Base-by-base conservation (phyloP, 345 rosid genomes). In the Eutrema japonicum region DNA sequence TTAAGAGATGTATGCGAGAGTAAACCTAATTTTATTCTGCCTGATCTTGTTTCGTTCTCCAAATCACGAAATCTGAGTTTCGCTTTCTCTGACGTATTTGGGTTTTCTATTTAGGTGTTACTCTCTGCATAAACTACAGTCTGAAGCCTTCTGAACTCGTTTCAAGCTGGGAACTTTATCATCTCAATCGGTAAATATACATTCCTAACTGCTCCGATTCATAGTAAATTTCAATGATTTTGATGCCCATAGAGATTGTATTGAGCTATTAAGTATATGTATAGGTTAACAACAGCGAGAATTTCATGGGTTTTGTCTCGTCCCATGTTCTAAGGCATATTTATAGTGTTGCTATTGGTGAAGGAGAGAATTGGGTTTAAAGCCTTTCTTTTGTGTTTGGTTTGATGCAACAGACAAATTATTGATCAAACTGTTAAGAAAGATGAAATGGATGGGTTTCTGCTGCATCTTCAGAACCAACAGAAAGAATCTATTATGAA, bases 151-250 rank as follows among this genome's bases (percentile, higher is more conserved):
- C 96, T 6, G 92, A 90, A 77, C 85, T 95, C 75, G 90, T 92
- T 64, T 86, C 96, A 8, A 87, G 96, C 77, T 92, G 99, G 99
- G 99, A 92, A 71, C 66, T 85, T 79, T 92, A 88, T 77, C 86
- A 85, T 80, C 96, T 90, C 55, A 95, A 90, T 72, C 81, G 99
- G 99, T 92, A 78, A 75, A 40, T 55, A 55, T 60, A 32, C 71
- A n/a, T 37, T 50, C 26, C 8, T 46, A 70, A 45, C 13, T 62
- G 2, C 58, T 12, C 10, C 33, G 11, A 27, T 74, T 59, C 6
- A 26, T 54, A 8, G 8, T 40, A 47, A 38, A 66, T 2, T 14
- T 36, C 36, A 30, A 45, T 45, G 2, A 33, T 36, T 61, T 43
- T 6, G 5, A 7, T 57, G 3, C 66, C 3, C 38, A 40, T 11